These are phyloP conservation scores for Parastagonospora nodorum DNA, from an alignment of 2,329 filamentous ascomycete species.

Conservation along the genomic window DNA sequence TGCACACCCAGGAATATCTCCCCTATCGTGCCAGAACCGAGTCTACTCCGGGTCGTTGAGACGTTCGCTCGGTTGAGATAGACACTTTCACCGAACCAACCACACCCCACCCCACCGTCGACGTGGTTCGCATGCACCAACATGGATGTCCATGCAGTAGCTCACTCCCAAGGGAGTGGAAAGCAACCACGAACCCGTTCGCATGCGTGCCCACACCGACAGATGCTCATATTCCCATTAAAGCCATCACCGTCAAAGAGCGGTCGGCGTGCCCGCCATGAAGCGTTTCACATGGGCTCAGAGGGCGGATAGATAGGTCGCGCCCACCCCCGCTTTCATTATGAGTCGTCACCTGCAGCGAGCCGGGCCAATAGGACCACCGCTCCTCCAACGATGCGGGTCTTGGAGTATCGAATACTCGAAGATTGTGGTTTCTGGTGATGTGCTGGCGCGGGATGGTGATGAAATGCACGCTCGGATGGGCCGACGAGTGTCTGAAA, in stretches of 20 bases:
- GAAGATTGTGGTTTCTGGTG: slow-evolving; percentile 5
- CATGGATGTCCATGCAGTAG: slow-evolving; percentile 8
- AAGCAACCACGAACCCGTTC: background rate
- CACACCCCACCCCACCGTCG: too few species aligned
- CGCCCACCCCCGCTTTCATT: slow-evolving; percentile 13
- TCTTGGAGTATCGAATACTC: background rate
- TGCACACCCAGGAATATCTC: too few species aligned
- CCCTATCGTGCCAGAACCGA: too few species aligned
- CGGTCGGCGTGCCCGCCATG: slow-evolving; percentile 17
- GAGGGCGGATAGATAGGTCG: slow-evolving; percentile 3
- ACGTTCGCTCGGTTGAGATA: too few species aligned
- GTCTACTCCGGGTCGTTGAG: too few species aligned
- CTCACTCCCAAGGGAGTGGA: slow-evolving; percentile 1
- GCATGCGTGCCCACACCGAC: slow-evolving; percentile 14
- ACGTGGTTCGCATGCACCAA: background rate
- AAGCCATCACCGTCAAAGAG: slow-evolving; percentile 2
- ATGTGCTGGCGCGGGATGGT: slow-evolving; percentile 6
- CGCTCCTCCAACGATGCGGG: background rate
- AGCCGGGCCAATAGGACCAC: slow-evolving; percentile 9
- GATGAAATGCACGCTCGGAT: slow-evolving; percentile 1
- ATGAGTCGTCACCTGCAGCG: slow-evolving; percentile 5
- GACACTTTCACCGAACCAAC: too few species aligned
- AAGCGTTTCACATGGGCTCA: slow-evolving; percentile 8
- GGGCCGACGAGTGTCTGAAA: background rate
- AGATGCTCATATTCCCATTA: slow-evolving; percentile 4